phyloP scores from a whole-genome alignment of 495 filamentous ascomycete genomes.

The Lichina pygmaea region DNA sequence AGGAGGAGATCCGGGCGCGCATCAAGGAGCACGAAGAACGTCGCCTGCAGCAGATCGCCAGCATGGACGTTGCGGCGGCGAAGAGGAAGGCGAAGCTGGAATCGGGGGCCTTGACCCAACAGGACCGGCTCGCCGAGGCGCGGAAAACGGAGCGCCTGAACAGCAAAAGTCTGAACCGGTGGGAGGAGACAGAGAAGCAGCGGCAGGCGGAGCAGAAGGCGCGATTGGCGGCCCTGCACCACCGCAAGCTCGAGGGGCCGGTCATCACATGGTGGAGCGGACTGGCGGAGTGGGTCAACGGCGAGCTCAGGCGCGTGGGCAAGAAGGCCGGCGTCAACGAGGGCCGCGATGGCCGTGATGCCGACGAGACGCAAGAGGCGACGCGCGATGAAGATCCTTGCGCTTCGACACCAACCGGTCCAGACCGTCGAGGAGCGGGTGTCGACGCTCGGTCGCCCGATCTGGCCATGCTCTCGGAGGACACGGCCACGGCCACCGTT shows the following conservation, averaged over 20 bases:
- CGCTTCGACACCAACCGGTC: not conserved
- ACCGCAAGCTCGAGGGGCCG: slow-evolving; percentile 62
- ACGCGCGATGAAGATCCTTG: not conserved
- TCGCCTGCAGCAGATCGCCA: slow-evolving; percentile 47
- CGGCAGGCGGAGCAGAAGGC: slow-evolving; percentile 56
- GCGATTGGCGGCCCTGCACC: slow-evolving; percentile 63
- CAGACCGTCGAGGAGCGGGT: no score
- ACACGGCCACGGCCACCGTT: no score
- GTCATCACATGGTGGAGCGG: slow-evolving; percentile 90
- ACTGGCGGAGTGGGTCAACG: slow-evolving; percentile 46
- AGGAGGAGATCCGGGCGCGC: slow-evolving; percentile 54
- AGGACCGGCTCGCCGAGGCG: slow-evolving; percentile 62
- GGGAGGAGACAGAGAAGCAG: slow-evolving; percentile 76
- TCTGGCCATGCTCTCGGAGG: no score
- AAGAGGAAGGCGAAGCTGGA: slow-evolving; percentile 45
- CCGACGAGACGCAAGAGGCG: slow-evolving; percentile 20
- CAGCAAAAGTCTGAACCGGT: slow-evolving; percentile 71
- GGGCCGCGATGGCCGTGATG: slow-evolving; percentile 26
- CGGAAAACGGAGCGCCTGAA: slow-evolving; percentile 61
- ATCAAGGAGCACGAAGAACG: slow-evolving; percentile 63
- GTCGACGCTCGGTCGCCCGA: no score
- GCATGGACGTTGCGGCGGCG: slow-evolving; percentile 72
- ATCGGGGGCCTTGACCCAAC: slow-evolving; percentile 65
- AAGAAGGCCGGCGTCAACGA: not conserved
- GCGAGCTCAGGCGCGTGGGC: slow-evolving; percentile 46